Conservation (phyloP, 2,329 filamentous ascomycete species). For the Alternaria angustiovoidea region DNA sequence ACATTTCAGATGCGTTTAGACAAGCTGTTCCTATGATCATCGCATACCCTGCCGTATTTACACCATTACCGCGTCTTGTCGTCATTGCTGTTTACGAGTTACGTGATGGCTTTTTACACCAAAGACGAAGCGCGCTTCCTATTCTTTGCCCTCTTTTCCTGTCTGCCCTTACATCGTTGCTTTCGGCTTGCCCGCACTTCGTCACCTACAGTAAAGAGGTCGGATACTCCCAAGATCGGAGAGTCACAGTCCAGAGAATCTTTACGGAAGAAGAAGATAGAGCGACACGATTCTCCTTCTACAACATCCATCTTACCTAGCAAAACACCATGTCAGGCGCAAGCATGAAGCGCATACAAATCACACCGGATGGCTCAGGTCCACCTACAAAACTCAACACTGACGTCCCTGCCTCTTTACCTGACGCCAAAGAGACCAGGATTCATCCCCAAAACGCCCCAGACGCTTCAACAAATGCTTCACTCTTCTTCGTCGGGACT, state of each 20-base stretch:
- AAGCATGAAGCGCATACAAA: conserved; percentile 52
- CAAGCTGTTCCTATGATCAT: conserved; percentile 15
- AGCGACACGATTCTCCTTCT: conserved; percentile 3
- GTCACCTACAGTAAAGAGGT: conserved; percentile 8
- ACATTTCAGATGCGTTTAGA: not conserved
- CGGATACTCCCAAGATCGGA: conserved; percentile 1
- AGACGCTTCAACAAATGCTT: conserved; percentile 52
- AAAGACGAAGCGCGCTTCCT: conserved; percentile 36
- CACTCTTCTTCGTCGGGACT: conserved; percentile 64
- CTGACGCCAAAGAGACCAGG: conserved; percentile 56
- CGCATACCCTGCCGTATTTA: conserved; percentile 17
- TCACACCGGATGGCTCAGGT: conserved; percentile 50
- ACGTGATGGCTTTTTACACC: conserved; percentile 29
- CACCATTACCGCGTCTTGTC: conserved; percentile 34
- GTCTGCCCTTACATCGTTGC: conserved; percentile 35
- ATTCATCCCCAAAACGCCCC: conserved; percentile 52
- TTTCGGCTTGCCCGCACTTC: conserved; percentile 16
- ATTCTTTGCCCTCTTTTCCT: conserved; percentile 38
- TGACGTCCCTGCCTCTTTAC: conserved; percentile 47
- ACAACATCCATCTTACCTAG: not conserved
- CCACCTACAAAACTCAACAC: conserved; percentile 53
- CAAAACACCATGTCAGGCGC: not conserved
- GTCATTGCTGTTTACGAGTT: conserved; percentile 27
- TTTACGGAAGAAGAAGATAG: not conserved
- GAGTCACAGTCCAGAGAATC: conserved; percentile 4